Percentiles rank a stretch among this genome's conserved stretches.
phyloP scores from a whole-genome alignment of 257 asterid species.

The Buddleja alternifolia region DNA sequence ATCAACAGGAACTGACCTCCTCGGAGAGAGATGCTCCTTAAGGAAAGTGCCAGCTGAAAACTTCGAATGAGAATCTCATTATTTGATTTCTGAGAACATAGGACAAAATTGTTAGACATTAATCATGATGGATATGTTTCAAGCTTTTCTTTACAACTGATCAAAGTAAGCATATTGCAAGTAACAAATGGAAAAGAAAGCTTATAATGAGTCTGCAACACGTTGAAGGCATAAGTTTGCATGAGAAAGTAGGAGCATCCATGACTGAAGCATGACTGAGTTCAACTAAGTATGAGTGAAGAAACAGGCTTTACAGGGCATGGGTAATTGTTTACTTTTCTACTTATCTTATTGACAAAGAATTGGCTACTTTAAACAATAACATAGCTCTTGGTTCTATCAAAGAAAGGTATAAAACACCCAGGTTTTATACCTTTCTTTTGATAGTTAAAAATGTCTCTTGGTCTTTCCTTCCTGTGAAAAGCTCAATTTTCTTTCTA shows the following conservation, averaged over 20 bases:
- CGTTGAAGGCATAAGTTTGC: neutral
- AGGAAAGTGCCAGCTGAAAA: conserved; percentile 73
- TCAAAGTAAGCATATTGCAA: conserved; percentile 25
- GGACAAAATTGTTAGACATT: conserved; percentile 29
- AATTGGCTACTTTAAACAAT: neutral
- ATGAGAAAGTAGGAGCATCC: conserved; percentile 27
- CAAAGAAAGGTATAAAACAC: neutral
- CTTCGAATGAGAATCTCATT: conserved; percentile 72
- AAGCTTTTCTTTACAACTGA: conserved; percentile 9
- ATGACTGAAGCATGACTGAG: neutral
- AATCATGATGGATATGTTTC: neutral
- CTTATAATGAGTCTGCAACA: neutral
- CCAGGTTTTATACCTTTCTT: neutral
- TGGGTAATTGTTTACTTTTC: conserved; percentile 6
- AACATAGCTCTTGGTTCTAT: neutral
- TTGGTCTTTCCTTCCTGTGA: neutral
- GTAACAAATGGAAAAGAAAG: neutral
- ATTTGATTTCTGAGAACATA: conserved; percentile 57
- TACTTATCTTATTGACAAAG: conserved; percentile 5
- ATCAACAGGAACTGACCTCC: conserved; percentile 53
- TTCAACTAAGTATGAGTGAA: neutral
- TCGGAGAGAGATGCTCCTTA: conserved; percentile 66
- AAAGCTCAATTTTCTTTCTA: neutral
- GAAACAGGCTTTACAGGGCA: neutral
- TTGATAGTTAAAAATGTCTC: neutral